Base-by-base conservation (phyloP, 371 early-diverging fungal genomes). In the Apophysomyces variabilis region DNA sequence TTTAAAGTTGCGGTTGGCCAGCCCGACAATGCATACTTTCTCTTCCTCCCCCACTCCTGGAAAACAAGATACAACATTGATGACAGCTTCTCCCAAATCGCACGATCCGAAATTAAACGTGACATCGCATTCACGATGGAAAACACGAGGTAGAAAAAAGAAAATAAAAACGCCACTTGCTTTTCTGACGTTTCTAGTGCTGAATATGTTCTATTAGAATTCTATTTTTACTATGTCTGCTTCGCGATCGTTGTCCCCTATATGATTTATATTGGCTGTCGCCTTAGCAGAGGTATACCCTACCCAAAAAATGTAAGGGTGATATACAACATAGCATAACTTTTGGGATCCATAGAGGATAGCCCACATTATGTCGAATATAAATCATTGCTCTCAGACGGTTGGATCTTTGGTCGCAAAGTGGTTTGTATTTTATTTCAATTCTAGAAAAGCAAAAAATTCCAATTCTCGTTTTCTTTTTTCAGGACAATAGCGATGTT, bases 211-310 rank as follows among this genome's bases (percentile, higher is more conserved):
- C 35, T 16, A 1, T 32, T 50, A 82, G 93, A 93, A 68, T 93
- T 92, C 76, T 90, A 89, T 68, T 66, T 88, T 50, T 92, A 93
- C 66, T 92, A 92, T 68, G 46, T 86, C n/a, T 59, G 84, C 14
- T 88, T 90, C 60, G 43, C 77, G 16, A 68, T 83, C 9, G 76
- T 78, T 4, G 75, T 92, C 6, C 83, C 90, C 0, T 84, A 85
- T 69, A 91, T 92, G 92, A 75, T 87, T 37, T 85, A 88, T 65
- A 80, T 85, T 0, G 83, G 86, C 37, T 85, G 83, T 61, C 68
- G 79, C 58, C 69, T 92, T 18, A 89, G 92, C 58, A 79, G 81
- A 69, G 76, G 90, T 89, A 76, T 26, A 26, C 32, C 3, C 3
- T 26, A 26, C 32, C 3, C 1, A 26, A 26, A 26, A 26, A 26